These are phyloP conservation scores for Penicillium coffeae DNA, from an alignment of 495 filamentous ascomycete species.

Conservation along the genomic window DNA sequence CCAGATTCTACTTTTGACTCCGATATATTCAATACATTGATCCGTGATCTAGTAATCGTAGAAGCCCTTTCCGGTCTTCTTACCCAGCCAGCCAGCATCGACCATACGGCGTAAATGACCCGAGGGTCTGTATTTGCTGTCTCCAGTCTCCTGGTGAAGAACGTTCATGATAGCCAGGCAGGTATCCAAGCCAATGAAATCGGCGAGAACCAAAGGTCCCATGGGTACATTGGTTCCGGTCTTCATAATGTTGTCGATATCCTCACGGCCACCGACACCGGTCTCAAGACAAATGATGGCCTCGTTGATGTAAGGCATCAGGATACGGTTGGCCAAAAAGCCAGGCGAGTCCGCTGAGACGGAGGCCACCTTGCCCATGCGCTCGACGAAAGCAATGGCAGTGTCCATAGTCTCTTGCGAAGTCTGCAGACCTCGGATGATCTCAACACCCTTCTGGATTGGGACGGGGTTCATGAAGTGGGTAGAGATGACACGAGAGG, in stretches of 20 bases:
- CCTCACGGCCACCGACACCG: slow-evolving; percentile 76
- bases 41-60: slow-evolving; percentile 65
- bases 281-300: slow-evolving; percentile 96
- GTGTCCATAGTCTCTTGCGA: slow-evolving; percentile 73
- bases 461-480: slow-evolving; percentile 99
- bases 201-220: slow-evolving; percentile 89
- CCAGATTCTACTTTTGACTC: too few species aligned
- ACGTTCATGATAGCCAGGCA: slow-evolving; percentile 98
- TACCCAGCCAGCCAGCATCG: slow-evolving; percentile 94
- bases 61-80: slow-evolving; percentile 96
- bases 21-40: too few species aligned
- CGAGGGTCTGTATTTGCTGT: slow-evolving; percentile 89
- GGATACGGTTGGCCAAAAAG: slow-evolving; percentile 92
- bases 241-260: slow-evolving; percentile 98
- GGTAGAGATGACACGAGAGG: slow-evolving; percentile 87
- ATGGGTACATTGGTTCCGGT: slow-evolving; percentile 98
- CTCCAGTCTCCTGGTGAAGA: slow-evolving; percentile 83
- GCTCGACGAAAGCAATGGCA: slow-evolving; percentile 80
- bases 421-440: slow-evolving; percentile 91
- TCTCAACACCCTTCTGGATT: slow-evolving; percentile 95
- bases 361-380: slow-evolving; percentile 90
- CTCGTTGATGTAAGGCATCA: slow-evolving; percentile 99
- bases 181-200: slow-evolving; percentile 97
- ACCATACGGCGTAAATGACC: slow-evolving; percentile 92
- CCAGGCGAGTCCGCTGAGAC: slow-evolving; percentile 85